Conservation (phyloP, 2,329 filamentous ascomycete species). For the Bertia moriformis region DNA sequence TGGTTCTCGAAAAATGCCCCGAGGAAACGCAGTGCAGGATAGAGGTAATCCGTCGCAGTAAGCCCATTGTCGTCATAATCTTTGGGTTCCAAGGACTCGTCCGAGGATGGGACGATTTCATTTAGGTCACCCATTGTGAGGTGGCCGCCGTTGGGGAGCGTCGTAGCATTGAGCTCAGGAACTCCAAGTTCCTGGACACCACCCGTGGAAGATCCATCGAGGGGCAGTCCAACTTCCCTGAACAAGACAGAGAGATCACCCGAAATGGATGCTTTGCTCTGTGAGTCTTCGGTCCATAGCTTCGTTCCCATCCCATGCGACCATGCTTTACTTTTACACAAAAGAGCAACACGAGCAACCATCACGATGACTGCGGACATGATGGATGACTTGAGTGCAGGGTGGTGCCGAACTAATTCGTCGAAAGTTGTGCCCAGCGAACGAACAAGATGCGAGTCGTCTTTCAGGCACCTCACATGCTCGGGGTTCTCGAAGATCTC, state of each 20-base stretch:
- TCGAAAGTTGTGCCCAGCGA: constrained; percentile 77
- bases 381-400: constrained; percentile 64
- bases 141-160: neutral
- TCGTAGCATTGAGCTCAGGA: neutral
- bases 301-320: constrained; percentile 64
- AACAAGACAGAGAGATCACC: constrained; percentile 22
- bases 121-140: neutral
- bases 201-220: neutral
- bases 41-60: constrained; percentile 55
- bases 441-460: constrained; percentile 54
- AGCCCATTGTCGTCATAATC: constrained; percentile 2
- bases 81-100: neutral
- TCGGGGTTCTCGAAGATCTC: constrained; percentile 90
- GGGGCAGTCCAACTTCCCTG: neutral
- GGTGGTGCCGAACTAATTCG: constrained; percentile 87
- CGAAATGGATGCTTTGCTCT: constrained; percentile 44
- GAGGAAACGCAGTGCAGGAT: constrained; percentile 65
- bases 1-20: constrained; percentile 60
- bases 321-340: constrained; percentile 58
- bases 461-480: constrained; percentile 73
- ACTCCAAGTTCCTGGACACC: neutral
- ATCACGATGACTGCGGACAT: constrained; percentile 77
- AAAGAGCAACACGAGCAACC: constrained; percentile 64
- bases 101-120: neutral
- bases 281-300: constrained; percentile 47